Percentiles rank a stretch among this genome's conserved stretches.
These are phyloP conservation scores for Rhodotorula sp. DNA, from an alignment of 1,284 basidiomycete species.

Conservation along the genomic window DNA sequence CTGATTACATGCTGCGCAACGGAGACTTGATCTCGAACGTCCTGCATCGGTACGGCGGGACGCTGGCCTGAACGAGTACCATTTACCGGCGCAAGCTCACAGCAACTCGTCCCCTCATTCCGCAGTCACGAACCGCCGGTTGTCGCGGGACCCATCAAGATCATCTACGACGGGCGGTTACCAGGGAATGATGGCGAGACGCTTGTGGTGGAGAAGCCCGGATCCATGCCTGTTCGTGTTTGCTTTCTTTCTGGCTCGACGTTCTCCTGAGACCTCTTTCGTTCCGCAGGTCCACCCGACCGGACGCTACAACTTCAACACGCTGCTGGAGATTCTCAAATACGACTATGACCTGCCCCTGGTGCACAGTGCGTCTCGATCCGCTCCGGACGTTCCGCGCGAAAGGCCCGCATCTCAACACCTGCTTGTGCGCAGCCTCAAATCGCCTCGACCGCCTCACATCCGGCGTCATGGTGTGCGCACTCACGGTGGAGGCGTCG, in stretches of 20 bases:
- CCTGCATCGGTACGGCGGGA: slow-evolving; percentile 37
- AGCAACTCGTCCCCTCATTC: not conserved
- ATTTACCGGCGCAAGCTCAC: not conserved
- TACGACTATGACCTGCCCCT: slow-evolving; percentile 79
- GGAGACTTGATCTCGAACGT: slow-evolving; percentile 61
- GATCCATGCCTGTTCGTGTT: slow-evolving; percentile 63
- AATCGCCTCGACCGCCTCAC: slow-evolving; percentile 94
- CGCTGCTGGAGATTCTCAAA: slow-evolving; percentile 81
- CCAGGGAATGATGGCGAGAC: slow-evolving; percentile 42
- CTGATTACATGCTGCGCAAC: slow-evolving; percentile 77
- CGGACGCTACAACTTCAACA: slow-evolving; percentile 83
- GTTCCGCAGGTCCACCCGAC: slow-evolving; percentile 62
- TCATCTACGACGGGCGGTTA: slow-evolving; percentile 58
- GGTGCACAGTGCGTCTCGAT: slow-evolving; percentile 69
- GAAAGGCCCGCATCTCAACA: too few relatives aligned
- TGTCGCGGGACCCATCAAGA: slow-evolving; percentile 77
- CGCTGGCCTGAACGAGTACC: not conserved
- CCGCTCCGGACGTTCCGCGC: too few relatives aligned
- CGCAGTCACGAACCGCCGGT: slow-evolving; percentile 92
- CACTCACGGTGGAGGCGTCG: slow-evolving; percentile 72
- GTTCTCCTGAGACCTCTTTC: slow-evolving; percentile 47
- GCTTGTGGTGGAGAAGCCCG: slow-evolving; percentile 91
- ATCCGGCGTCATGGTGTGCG: slow-evolving; percentile 93
- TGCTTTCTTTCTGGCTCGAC: slow-evolving; percentile 13
- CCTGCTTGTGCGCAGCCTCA: slow-evolving; percentile 63